These are phyloP conservation scores for Eucalyptus polyanthemos DNA, from an alignment of 345 rosid species.

Conservation along the genomic window DNA sequence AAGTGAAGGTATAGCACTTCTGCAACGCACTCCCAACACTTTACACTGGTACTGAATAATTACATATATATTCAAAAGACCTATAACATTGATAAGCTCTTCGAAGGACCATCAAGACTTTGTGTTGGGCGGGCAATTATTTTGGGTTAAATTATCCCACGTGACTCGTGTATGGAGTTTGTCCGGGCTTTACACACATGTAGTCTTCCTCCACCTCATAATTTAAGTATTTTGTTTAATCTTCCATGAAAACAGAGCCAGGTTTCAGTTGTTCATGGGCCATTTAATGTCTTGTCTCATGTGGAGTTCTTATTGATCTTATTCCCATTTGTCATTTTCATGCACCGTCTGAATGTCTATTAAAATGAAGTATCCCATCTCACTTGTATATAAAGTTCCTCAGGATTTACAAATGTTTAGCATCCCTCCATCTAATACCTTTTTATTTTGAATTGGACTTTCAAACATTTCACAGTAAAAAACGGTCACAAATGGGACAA, in stretches of 20 bases:
- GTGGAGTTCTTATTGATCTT: background rate
- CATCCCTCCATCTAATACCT: background rate
- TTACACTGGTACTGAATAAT: background rate
- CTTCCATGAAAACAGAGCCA: background rate
- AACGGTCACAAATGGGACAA: background rate
- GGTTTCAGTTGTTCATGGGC: background rate
- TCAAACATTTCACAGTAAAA: background rate
- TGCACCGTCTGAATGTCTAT: background rate
- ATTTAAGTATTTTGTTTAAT: background rate
- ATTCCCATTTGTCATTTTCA: background rate
- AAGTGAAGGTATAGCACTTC: background rate
- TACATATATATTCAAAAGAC: background rate
- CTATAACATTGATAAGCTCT: background rate
- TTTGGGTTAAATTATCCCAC: background rate
- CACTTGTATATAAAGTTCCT: background rate
- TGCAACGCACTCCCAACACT: background rate
- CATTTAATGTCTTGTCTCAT: background rate
- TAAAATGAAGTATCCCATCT: background rate
- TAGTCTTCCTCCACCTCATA: background rate
- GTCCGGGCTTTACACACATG: background rate
- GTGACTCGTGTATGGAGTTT: background rate
- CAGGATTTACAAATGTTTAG: background rate
- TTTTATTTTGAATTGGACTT: background rate
- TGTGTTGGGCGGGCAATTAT: background rate
- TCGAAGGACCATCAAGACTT: background rate